Conservation (phyloP, 208 protist genomes). For the Leptomonas pyrrhocoris region DNA sequence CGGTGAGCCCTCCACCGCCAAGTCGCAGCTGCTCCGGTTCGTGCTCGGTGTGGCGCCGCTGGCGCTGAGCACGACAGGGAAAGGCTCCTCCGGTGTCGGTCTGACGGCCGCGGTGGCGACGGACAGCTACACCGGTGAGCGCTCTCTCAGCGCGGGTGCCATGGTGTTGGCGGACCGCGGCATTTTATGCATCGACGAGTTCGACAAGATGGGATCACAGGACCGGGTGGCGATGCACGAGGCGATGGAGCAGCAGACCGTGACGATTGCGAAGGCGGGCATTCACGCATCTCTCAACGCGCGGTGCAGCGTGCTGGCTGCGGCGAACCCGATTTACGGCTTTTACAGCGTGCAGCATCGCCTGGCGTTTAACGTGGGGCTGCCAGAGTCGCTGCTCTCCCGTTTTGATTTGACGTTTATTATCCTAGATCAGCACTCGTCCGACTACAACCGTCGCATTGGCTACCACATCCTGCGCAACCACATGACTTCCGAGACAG, state of each 20-base stretch:
- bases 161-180: conserved; percentile 99
- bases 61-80: conserved; percentile 98
- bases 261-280: conserved; percentile 99
- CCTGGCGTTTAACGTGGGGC: conserved; percentile 95
- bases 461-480: conserved; percentile 96
- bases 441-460: conserved; percentile 93
- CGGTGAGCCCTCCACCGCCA: conserved; percentile 99
- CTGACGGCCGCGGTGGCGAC: conserved; percentile 98
- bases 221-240: conserved; percentile 98
- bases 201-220: conserved; percentile 99
- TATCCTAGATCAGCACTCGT: conserved; percentile 96
- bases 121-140: conserved; percentile 97
- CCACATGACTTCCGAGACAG: conserved; percentile 85
- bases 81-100: conserved; percentile 97
- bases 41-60: conserved; percentile 96
- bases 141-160: conserved; percentile 97
- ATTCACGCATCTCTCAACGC: conserved; percentile 99
- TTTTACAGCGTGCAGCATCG: conserved; percentile 95
- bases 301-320: conserved; percentile 98
- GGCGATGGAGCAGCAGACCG: conserved; percentile 99
- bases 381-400: conserved; percentile 99
- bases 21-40: conserved; percentile 99
- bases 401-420: conserved; percentile 99
- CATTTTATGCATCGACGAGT: conserved; percentile 99
- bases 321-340: conserved; percentile 99